phyloP scores from a whole-genome alignment of 495 filamentous ascomycete species.

The Penicillium canescens region DNA sequence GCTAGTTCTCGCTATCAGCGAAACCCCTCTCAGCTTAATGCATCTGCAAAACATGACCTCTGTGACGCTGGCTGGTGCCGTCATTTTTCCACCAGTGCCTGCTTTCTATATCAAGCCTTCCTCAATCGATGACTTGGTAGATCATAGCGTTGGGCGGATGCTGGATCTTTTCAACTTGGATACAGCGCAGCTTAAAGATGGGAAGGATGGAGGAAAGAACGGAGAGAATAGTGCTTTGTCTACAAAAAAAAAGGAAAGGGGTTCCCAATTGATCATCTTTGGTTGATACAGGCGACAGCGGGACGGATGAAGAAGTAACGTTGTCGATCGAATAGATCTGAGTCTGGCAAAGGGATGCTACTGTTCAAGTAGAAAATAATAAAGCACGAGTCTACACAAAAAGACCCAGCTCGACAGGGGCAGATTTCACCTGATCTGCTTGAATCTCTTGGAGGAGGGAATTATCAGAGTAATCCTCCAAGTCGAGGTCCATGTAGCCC shows the following conservation, averaged over 20 bases:
- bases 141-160: conserved; percentile 46
- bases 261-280: no score
- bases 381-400: conserved; percentile 3
- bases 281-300: no score
- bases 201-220: conserved; percentile 37
- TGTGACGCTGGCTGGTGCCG: conserved; percentile 33
- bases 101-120: conserved; percentile 40
- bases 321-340: no score
- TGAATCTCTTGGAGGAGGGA: conserved; percentile 16
- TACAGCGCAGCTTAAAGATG: conserved; percentile 42
- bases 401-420: conserved; percentile 8
- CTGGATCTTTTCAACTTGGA: conserved; percentile 46
- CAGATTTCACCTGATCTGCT: conserved; percentile 15
- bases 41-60: conserved; percentile 47
- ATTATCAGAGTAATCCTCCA: conserved; percentile 19
- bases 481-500: conserved; percentile 19
- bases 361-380: no score
- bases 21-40: conserved; percentile 47
- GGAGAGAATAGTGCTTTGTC: no score
- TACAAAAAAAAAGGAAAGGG: no score
- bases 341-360: no score
- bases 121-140: conserved; percentile 36
- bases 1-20: conserved; percentile 41
- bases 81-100: conserved; percentile 48
- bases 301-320: no score